phyloP scores from a whole-genome alignment of 2,329 filamentous ascomycete species.

The Penicillium expansum region DNA sequence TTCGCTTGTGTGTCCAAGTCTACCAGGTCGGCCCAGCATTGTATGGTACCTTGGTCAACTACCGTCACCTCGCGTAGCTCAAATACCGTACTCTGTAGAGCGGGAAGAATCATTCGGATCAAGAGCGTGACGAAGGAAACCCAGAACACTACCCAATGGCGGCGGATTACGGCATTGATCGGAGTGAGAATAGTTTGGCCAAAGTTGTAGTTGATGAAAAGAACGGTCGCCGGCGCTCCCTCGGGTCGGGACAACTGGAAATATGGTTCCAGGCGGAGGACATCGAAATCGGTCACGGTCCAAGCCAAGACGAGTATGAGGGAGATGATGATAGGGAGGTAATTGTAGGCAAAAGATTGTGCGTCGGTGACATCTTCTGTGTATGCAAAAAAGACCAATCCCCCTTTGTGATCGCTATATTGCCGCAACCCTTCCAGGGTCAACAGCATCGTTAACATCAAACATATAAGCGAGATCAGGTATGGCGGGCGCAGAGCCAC shows the following conservation, averaged over 20 bases:
- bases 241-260: constrained; percentile 41
- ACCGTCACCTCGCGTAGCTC: constrained; percentile 31
- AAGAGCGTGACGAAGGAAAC: constrained; percentile 34
- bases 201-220: constrained; percentile 40
- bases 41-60: constrained; percentile 21
- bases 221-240: constrained; percentile 32
- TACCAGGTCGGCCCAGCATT: constrained; percentile 31
- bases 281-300: constrained; percentile 51
- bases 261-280: constrained; percentile 50
- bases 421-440: constrained; percentile 30
- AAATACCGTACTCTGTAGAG: constrained; percentile 32
- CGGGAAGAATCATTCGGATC: constrained; percentile 34
- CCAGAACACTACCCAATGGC: constrained; percentile 33
- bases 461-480: constrained; percentile 25
- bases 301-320: constrained; percentile 48
- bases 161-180: constrained; percentile 30
- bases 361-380: constrained; percentile 28
- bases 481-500: constrained; percentile 34
- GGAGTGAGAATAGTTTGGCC: constrained; percentile 37
- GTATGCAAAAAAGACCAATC: constrained; percentile 30
- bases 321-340: constrained; percentile 45
- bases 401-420: constrained; percentile 29
- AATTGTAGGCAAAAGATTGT: constrained; percentile 37
- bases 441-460: constrained; percentile 24
- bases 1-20: constrained; percentile 28